These are phyloP conservation scores for Backusella morwellensis DNA, from an alignment of 192 early-diverging fungal genomes.

Conservation along the genomic window DNA sequence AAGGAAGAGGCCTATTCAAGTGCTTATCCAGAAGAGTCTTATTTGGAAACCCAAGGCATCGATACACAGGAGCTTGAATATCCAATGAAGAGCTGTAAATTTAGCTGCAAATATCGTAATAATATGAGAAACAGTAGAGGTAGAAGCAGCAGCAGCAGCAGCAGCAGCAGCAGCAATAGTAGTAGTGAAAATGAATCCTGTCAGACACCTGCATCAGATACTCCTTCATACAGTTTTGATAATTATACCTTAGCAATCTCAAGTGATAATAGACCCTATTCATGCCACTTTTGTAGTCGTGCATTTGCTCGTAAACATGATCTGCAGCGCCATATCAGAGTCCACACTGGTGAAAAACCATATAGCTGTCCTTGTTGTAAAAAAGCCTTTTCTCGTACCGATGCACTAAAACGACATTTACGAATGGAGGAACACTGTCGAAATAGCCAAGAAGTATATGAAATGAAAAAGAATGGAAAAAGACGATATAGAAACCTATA, in stretches of 20 bases:
- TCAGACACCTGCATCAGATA: constrained; percentile 5
- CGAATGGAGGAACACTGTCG: neutral
- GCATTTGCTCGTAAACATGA: constrained; percentile 16
- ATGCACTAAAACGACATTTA: constrained; percentile 15
- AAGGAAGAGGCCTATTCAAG: neutral
- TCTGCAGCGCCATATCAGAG: constrained; percentile 1
- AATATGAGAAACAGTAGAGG: neutral
- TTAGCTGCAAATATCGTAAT: neutral
- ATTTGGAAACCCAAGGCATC: neutral
- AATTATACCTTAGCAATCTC: constrained; percentile 1
- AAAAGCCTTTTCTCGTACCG: constrained; percentile 12
- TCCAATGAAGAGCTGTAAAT: neutral
- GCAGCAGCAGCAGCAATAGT: neutral
- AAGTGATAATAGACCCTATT: neutral
- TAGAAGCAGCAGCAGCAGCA: neutral
- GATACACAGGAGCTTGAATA: neutral
- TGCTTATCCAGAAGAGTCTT: neutral
- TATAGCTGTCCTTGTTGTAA: constrained; percentile 19
- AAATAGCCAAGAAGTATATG: neutral
- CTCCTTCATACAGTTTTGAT: constrained; percentile 8
- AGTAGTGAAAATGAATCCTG: constrained; percentile 2
- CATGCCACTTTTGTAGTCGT: constrained; percentile 11
- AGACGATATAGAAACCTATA: constrained; percentile 5
- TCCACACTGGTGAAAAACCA: constrained; percentile 17
- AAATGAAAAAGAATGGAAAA: constrained; percentile 4